Conservation (phyloP, 1,139 yeast genomes). For the Diutina neorugosa region DNA sequence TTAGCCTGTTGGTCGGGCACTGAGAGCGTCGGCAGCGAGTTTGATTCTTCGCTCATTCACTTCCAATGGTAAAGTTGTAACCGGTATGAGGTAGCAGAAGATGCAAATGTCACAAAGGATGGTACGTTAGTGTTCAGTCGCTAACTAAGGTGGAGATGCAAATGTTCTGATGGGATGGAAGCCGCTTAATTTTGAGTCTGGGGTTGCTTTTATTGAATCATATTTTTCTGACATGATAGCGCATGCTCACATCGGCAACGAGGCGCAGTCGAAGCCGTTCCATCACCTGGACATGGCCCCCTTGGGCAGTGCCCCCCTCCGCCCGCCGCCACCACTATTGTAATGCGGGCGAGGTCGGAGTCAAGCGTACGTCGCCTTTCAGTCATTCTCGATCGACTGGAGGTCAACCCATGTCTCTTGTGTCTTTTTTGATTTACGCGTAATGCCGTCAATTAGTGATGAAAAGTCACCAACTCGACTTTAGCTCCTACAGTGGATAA, state of each 20-base stretch:
- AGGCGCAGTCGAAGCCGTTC: not conserved
- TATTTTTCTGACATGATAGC: not conserved
- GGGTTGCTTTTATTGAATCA: not conserved
- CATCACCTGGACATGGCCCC: not conserved
- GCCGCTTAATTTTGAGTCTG: not conserved
- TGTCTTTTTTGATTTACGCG: too few species aligned
- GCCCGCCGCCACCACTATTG: not conserved
- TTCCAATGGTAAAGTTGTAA: not conserved
- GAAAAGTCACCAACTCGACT: too few species aligned
- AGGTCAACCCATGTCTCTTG: too few species aligned
- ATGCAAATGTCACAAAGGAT: not conserved
- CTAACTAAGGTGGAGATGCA: not conserved
- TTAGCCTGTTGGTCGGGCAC: not conserved
- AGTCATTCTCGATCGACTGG: too few species aligned
- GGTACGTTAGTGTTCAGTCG: not conserved
- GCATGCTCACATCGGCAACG: not conserved
- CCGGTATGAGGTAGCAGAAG: not conserved
- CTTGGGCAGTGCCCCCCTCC: not conserved
- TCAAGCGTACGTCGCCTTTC: not conserved
- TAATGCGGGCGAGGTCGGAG: not conserved
- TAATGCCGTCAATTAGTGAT: too few species aligned
- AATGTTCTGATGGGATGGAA: not conserved
- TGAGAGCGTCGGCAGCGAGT: not conserved
- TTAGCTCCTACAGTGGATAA: too few species aligned
- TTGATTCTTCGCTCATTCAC: not conserved